Base-by-base conservation (phyloP, 352 stramenopile species). In the Phytopythium sindhum region DNA sequence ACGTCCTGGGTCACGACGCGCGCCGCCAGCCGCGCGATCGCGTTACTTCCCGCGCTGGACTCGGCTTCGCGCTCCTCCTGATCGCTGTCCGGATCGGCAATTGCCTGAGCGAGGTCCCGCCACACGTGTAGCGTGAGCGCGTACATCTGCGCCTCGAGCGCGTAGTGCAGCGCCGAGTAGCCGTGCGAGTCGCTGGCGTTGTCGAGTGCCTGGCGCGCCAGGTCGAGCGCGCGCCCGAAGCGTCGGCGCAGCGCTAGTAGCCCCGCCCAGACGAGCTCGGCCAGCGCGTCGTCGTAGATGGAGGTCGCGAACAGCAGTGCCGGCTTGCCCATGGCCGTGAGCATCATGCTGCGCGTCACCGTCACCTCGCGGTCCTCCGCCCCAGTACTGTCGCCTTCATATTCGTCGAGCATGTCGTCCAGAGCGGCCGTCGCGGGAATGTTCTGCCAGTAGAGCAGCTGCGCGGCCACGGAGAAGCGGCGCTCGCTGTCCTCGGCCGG, bases 261-360 rank as follows among this genome's bases (percentile, higher is more conserved):
- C 1, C 82, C 84, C 31, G 61, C 61, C 80, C 82, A 91, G 65
- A 93, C 76, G 37, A 88, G 60, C 33, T 78, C 51, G 35, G 83
- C 80, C 37, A 95, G 72, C 39, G 92, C 80, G 62, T 95, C 86
- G 64, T 95, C 86, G 64, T 95, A 95, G 57, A 95, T 89, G 47
- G 86, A 92, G 9, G 86, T 74, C 37, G 85, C 83, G 55, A 93
- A 95, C 21, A 91, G 67, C 35, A 95, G 72, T 53, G 83, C 81
- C 0, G 83, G 83, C 63, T 95, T 92, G 24, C 86, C 86, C 78
- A 95, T 81, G 28, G 86, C 86, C 15, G 75, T 72, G 29, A 93
- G 63, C 63, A 86, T 31, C 70, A 74, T 74, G 39, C 76, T 69
- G 42, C 59, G 24, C 11, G 64, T 59, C 15, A 77, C 62, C 15